Conservation (phyloP, 2,329 filamentous ascomycete genomes). For the Cryphonectria radicalis region DNA sequence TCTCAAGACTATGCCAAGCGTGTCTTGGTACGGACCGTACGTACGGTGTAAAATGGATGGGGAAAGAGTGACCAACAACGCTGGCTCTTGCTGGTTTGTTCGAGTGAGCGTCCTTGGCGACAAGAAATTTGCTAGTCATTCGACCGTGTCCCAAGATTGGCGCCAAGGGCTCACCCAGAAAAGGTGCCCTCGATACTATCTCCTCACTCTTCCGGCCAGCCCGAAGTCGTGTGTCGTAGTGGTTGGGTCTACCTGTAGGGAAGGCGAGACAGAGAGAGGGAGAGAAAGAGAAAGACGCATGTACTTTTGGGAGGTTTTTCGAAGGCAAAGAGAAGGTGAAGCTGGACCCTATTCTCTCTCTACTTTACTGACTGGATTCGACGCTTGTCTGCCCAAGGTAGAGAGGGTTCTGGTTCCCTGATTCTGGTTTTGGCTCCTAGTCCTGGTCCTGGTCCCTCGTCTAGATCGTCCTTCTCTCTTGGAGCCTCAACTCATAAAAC, state of each 20-base stretch:
- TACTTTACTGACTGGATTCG: neutral
- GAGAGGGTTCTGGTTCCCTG: neutral
- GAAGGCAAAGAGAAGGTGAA: neutral
- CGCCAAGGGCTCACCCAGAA: neutral
- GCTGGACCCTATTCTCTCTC: neutral
- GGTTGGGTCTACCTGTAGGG: neutral
- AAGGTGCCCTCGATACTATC: neutral
- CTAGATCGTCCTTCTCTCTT: neutral
- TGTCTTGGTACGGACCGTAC: neutral
- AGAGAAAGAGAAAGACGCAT: neutral
- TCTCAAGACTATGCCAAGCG: conserved; percentile 1
- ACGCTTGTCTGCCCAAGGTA: neutral
- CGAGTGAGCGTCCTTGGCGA: neutral
- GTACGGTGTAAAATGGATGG: neutral
- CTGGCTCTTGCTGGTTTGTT: neutral
- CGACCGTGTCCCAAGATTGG: neutral
- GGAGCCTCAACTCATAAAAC: neutral
- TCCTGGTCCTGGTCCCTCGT: neutral
- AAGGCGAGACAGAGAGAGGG: neutral
- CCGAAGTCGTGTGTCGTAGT: neutral
- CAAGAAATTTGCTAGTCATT: conserved; percentile 1
- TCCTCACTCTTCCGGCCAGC: neutral
- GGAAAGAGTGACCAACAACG: neutral
- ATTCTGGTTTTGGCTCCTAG: neutral
- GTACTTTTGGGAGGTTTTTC: neutral